These are phyloP conservation scores for Draba incana DNA, from an alignment of 345 rosid species.

Conservation along the genomic window DNA sequence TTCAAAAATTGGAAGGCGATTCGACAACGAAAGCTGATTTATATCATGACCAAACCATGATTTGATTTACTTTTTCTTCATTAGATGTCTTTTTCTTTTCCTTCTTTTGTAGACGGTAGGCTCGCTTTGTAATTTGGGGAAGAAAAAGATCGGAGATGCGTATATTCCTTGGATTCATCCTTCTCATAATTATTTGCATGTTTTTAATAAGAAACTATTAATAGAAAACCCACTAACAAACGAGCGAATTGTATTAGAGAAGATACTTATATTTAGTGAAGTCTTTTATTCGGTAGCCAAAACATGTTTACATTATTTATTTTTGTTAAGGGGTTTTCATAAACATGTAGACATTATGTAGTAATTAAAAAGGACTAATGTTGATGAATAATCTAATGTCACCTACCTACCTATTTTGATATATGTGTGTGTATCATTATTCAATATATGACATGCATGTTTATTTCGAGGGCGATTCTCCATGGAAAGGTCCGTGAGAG, in stretches of 20 bases:
- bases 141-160: constrained; percentile 30
- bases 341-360: background rate
- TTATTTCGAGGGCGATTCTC: constrained; percentile 21
- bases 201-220: background rate
- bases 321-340: no score
- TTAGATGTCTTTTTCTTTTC: background rate
- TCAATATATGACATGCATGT: constrained; percentile 21
- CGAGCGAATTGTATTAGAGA: background rate
- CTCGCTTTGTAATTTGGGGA: constrained; percentile 22
- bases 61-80: constrained; percentile 31
- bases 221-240: background rate
- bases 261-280: background rate
- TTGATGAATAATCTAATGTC: background rate
- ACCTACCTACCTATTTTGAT: background rate
- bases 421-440: background rate
- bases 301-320: no score
- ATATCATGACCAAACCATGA: constrained; percentile 9
- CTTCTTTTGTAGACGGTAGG: constrained; percentile 17
- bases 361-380: background rate
- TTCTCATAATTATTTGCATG: constrained; percentile 2
- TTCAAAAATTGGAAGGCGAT: background rate
- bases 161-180: constrained; percentile 31
- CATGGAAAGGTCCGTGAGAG: constrained; percentile 10
- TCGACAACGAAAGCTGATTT: background rate
- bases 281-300: background rate